Percentiles rank a stretch among this genome's conserved stretches.
These are phyloP conservation scores for Cyberlindnera americana DNA, from an alignment of 805 yeast species.

Conservation along the genomic window DNA sequence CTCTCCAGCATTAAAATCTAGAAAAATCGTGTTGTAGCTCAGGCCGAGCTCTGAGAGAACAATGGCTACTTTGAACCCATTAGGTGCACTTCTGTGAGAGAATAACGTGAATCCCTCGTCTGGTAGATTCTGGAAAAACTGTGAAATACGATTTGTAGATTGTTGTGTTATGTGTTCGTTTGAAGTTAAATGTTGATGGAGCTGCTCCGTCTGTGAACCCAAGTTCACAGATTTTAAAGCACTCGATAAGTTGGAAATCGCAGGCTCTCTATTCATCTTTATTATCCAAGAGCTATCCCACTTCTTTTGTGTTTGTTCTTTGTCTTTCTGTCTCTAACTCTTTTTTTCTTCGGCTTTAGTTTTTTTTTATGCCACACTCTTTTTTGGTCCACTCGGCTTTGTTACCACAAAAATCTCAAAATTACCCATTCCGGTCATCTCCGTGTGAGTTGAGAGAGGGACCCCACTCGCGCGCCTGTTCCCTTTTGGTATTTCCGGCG, in stretches of 20 bases:
- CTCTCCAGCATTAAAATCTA: slow-evolving; percentile 86
- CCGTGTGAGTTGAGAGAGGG: too few relatives aligned
- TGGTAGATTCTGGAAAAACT: slow-evolving; percentile 75
- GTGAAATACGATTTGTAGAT: slow-evolving; percentile 57
- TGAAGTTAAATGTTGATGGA: slow-evolving; percentile 13
- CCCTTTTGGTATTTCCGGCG: too few relatives aligned
- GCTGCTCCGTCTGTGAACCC: slow-evolving; percentile 12
- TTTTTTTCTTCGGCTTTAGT: not conserved
- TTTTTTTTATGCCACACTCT: too few relatives aligned
- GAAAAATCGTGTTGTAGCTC: slow-evolving; percentile 73
- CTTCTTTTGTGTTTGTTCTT: not conserved
- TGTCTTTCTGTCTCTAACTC: not conserved
- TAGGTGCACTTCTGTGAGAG: slow-evolving; percentile 87
- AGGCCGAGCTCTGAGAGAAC: slow-evolving; percentile 79
- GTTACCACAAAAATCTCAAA: too few relatives aligned
- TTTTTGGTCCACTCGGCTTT: too few relatives aligned
- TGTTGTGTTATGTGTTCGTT: slow-evolving; percentile 25
- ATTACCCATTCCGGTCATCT: too few relatives aligned
- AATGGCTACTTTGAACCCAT: slow-evolving; percentile 94
- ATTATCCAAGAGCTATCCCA: not conserved
- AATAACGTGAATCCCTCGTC: slow-evolving; percentile 78
- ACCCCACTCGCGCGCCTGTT: too few relatives aligned
- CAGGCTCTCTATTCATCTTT: slow-evolving; percentile 20
- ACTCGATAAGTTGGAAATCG: slow-evolving; percentile 38
- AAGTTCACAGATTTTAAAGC: slow-evolving; percentile 35